Evolutionary conservation across 805 yeast genomes (phyloP).

Genomic region (Nakazawaea molendinolei): DNA sequence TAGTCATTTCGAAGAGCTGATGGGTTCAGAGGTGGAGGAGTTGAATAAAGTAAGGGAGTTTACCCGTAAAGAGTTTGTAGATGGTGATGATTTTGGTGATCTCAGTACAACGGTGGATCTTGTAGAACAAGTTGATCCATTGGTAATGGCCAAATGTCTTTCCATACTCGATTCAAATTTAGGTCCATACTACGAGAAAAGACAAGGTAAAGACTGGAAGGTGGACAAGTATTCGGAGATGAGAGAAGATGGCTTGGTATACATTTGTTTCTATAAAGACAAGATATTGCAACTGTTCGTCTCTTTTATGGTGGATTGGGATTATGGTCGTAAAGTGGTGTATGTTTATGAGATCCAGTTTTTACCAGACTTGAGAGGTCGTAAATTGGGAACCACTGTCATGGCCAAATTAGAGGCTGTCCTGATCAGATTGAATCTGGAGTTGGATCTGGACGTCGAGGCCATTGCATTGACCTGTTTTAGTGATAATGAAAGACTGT

Average conservation of each 20-base stretch:
- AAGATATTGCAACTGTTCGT: constrained; percentile 32
- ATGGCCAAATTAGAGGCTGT: constrained; percentile 29
- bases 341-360: constrained; percentile 57
- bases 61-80: no score
- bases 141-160: constrained; percentile 13
- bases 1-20: no score
- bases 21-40: no score
- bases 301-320: constrained; percentile 38
- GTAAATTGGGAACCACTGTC: constrained; percentile 32
- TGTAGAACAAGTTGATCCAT: background rate
- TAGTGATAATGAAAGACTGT: constrained; percentile 34
- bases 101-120: no score
- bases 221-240: constrained; percentile 36
- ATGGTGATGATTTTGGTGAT: no score
- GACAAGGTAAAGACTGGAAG: constrained; percentile 35
- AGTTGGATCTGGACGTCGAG: constrained; percentile 11
- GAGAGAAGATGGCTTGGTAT: constrained; percentile 40
- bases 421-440: constrained; percentile 16
- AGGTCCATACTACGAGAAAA: constrained; percentile 18
- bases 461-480: constrained; percentile 46
- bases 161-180: constrained; percentile 20
- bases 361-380: constrained; percentile 25
- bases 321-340: constrained; percentile 31
- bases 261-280: constrained; percentile 25
- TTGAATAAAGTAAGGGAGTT: no score